These are phyloP conservation scores for Rosa rugosa DNA, from an alignment of 306 rosid species.

Conservation along the genomic window DNA sequence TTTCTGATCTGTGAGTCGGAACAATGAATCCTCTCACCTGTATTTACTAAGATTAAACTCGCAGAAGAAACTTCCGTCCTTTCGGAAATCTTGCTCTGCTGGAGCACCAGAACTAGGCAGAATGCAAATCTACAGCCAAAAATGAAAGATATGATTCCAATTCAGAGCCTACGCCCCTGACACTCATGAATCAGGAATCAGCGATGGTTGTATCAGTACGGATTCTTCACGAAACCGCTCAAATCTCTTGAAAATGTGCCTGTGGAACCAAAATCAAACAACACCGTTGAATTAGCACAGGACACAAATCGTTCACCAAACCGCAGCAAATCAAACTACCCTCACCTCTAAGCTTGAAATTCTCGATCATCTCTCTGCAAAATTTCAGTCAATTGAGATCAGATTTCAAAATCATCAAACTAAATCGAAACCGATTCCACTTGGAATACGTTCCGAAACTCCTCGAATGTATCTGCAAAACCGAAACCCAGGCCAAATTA, in stretches of 20 bases:
- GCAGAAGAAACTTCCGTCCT: constrained; percentile 23
- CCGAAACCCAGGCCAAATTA: constrained; percentile 15
- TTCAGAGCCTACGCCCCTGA: constrained; percentile 42
- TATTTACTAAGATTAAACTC: constrained; percentile 34
- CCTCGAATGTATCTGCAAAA: constrained; percentile 33
- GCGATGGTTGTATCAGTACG: constrained; percentile 15
- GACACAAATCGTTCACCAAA: constrained; percentile 24
- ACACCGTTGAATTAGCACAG: constrained; percentile 19
- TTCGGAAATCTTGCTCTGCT: background rate
- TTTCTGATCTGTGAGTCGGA: constrained; percentile 35
- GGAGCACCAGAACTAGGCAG: constrained; percentile 17
- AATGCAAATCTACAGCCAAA: constrained; percentile 42
- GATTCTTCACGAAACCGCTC: constrained; percentile 24
- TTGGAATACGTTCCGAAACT: constrained; percentile 15
- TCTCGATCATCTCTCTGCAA: constrained; percentile 12
- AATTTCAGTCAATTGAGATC: constrained; percentile 32
- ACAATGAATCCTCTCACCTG: constrained; percentile 53
- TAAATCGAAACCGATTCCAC: constrained; percentile 18
- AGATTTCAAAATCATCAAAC: constrained; percentile 20
- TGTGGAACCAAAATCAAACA: constrained; percentile 27
- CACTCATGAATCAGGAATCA: constrained; percentile 24
- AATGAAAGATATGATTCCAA: constrained; percentile 29
- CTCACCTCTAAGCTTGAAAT: constrained; percentile 25
- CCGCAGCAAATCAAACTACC: constrained; percentile 13
- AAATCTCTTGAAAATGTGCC: constrained; percentile 40